Evolutionary conservation across 192 early-diverging fungal species (phyloP).

Genomic region (Coemansia sp.): DNA sequence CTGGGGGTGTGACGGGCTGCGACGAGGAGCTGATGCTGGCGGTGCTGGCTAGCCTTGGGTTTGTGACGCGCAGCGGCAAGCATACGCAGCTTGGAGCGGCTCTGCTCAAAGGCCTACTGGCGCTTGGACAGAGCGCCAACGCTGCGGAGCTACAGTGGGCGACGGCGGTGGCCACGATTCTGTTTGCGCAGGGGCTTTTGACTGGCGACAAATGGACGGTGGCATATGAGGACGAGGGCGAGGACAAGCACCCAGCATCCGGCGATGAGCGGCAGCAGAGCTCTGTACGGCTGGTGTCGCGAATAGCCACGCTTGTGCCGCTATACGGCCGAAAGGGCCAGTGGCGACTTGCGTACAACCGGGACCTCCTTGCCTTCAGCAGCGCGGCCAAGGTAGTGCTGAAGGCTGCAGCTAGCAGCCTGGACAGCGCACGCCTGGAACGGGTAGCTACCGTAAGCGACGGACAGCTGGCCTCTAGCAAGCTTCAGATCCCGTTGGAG

Average conservation of each 20-base stretch:
- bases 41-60: slow-evolving; percentile 27
- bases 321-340: slow-evolving; percentile 20
- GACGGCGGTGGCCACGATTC: slow-evolving; percentile 26
- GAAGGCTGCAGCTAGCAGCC: slow-evolving; percentile 21
- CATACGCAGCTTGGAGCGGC: slow-evolving; percentile 32
- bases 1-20: background rate
- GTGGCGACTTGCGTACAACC: slow-evolving; percentile 62
- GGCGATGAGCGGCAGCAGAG: slow-evolving; percentile 24
- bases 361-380: slow-evolving; percentile 75
- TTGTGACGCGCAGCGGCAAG: slow-evolving; percentile 24
- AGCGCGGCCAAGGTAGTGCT: slow-evolving; percentile 64
- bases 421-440: slow-evolving; percentile 29
- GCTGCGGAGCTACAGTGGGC: slow-evolving; percentile 30
- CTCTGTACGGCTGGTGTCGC: slow-evolving; percentile 23
- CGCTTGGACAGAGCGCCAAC: slow-evolving; percentile 10
- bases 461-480: slow-evolving; percentile 17
- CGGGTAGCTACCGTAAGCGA: background rate
- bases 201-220: slow-evolving; percentile 45
- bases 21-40: slow-evolving; percentile 16
- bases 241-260: background rate
- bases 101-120: slow-evolving; percentile 28
- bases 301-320: slow-evolving; percentile 49
- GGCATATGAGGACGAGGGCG: slow-evolving; percentile 41
- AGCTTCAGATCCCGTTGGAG: slow-evolving; percentile 29
- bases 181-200: slow-evolving; percentile 41